Conservation (phyloP, 768 basidiomycete species). For the Hericium rajendrae region DNA sequence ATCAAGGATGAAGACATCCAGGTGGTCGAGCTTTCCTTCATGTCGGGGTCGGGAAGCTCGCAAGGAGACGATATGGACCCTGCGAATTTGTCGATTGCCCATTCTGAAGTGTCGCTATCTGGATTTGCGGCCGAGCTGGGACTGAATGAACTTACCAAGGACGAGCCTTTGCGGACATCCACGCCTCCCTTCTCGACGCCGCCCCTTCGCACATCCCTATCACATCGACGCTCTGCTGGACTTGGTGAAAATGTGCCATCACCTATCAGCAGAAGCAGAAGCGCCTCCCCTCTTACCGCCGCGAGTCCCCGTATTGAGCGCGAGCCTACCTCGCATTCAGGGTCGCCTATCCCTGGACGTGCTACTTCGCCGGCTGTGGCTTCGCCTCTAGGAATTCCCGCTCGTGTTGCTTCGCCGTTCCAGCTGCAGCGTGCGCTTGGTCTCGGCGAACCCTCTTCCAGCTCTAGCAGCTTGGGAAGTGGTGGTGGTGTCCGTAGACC, state of each 20-base stretch:
- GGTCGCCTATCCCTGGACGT: not conserved
- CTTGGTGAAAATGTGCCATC: slow-evolving; percentile 6
- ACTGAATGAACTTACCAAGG: not conserved
- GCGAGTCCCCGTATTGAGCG: not conserved
- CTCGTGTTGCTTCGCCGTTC: slow-evolving; percentile 8
- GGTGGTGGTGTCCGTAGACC: slow-evolving; percentile 20
- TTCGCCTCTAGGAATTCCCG: slow-evolving; percentile 8
- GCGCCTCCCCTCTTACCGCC: slow-evolving; percentile 7
- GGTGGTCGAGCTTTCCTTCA: slow-evolving; percentile 18
- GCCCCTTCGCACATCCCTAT: not conserved
- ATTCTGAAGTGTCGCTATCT: slow-evolving; percentile 27
- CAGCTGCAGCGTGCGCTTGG: not conserved
- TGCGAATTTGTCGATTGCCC: slow-evolving; percentile 20
- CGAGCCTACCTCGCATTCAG: not conserved
- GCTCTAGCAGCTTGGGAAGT: slow-evolving; percentile 14
- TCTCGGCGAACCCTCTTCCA: slow-evolving; percentile 11
- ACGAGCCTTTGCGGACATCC: not conserved
- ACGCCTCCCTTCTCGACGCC: not conserved
- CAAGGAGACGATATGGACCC: not conserved
- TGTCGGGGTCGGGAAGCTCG: slow-evolving; percentile 13
- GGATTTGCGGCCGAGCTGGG: slow-evolving; percentile 17
- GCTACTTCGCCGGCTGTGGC: slow-evolving; percentile 5
- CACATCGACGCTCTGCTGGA: not conserved
- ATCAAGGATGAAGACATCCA: slow-evolving; percentile 20
- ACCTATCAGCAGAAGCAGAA: slow-evolving; percentile 4